These are phyloP conservation scores for Scheffersomyces illinoinensis DNA, from an alignment of 1,139 yeast genomes.

Conservation along the genomic window DNA sequence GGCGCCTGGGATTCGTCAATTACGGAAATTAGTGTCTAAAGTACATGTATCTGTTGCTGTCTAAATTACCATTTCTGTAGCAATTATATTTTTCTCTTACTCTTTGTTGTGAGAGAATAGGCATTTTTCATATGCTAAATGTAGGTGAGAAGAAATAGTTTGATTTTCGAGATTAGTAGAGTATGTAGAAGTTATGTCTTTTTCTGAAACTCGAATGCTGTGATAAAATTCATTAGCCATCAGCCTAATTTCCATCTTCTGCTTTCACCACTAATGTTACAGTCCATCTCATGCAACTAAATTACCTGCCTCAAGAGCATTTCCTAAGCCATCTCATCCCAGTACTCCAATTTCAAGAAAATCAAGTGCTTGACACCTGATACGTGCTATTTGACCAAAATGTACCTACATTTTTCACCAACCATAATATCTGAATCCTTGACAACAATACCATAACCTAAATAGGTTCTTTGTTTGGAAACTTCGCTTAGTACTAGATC, in stretches of 20 bases:
- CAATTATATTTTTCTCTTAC: not conserved
- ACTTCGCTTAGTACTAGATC: not conserved
- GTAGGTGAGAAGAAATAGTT: not conserved
- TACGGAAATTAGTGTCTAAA: not conserved
- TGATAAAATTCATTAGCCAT: no score
- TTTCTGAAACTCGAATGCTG: no score
- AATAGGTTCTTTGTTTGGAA: not conserved
- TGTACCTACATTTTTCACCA: not conserved
- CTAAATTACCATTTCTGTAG: not conserved
- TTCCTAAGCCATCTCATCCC: not conserved
- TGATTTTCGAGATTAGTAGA: not conserved
- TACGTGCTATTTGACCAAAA: not conserved
- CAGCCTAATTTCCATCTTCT: no score
- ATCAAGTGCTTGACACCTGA: not conserved
- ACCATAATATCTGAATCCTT: not conserved
- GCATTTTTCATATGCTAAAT: not conserved
- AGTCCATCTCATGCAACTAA: no score
- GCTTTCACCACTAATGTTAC: not conserved
- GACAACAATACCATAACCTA: not conserved
- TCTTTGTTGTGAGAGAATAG: not conserved
- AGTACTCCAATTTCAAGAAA: not conserved
- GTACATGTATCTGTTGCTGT: not conserved
- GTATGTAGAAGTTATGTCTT: not conserved
- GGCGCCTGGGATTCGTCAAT: not conserved
- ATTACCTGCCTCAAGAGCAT: not conserved